These are phyloP conservation scores for Gossypium gossypioides DNA, from an alignment of 441 rosid genomes.

Conservation along the genomic window DNA sequence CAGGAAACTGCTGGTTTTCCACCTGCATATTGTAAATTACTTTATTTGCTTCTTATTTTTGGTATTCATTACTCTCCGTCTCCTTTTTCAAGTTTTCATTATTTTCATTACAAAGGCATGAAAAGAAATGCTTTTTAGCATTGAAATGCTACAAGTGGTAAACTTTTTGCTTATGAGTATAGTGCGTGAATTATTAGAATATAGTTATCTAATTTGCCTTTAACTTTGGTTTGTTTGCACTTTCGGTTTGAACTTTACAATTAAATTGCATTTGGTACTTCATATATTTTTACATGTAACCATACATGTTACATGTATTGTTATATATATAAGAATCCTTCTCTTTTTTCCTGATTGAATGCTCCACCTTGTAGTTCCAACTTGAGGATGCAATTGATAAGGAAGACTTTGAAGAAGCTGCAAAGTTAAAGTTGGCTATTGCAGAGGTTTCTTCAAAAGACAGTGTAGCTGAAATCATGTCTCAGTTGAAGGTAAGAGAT, in stretches of 20 bases:
- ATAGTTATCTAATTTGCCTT: not conserved
- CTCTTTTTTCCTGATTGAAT: slow-evolving; percentile 1
- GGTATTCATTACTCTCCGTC: not conserved
- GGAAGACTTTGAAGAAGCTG: slow-evolving; percentile 82
- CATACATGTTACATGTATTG: not conserved
- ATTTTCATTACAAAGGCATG: not conserved
- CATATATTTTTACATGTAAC: not conserved
- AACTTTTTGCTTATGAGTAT: not conserved
- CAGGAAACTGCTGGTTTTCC: not conserved
- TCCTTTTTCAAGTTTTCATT: not conserved
- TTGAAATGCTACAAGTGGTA: not conserved
- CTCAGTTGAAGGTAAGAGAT: slow-evolving; percentile 54
- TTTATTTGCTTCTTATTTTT: not conserved
- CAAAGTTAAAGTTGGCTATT: slow-evolving; percentile 62
- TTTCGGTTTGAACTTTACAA: not conserved
- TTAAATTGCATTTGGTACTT: not conserved
- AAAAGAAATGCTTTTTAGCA: not conserved
- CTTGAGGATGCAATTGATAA: slow-evolving; percentile 82
- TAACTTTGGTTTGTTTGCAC: not conserved
- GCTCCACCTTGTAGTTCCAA: slow-evolving; percentile 42
- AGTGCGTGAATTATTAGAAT: not conserved
- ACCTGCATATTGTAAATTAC: not conserved
- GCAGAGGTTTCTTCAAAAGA: slow-evolving; percentile 61
- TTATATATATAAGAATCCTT: not conserved
- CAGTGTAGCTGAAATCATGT: slow-evolving; percentile 63